These are phyloP conservation scores for Marvania coccoides DNA, from an alignment of 139 green algal genomes.

Conservation along the genomic window DNA sequence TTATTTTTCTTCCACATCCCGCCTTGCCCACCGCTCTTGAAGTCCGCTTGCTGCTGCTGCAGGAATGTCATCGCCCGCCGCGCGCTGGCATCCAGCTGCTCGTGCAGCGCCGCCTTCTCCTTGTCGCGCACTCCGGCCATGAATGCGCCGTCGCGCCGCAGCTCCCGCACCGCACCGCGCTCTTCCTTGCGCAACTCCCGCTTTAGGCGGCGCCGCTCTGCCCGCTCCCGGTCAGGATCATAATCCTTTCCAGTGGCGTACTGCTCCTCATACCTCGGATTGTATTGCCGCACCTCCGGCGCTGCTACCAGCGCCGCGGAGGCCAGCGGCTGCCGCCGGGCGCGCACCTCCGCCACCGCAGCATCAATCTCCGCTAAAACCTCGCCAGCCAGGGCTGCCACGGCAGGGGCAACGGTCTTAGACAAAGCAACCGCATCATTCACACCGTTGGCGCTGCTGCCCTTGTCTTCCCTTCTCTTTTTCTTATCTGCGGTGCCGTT, in stretches of 20 bases:
- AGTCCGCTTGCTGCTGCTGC: conserved; percentile 71
- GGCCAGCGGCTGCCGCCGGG: conserved; percentile 16
- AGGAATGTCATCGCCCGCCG: conserved; percentile 52
- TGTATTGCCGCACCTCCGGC: conserved; percentile 46
- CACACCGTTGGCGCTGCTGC: not conserved
- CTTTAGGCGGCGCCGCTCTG: conserved; percentile 56
- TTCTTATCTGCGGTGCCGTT: not conserved
- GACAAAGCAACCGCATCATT: not conserved
- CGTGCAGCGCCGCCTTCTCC: conserved; percentile 26
- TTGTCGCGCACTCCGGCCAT: conserved; percentile 48
- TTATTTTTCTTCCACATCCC: conserved; percentile 81
- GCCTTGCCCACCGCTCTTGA: conserved; percentile 76
- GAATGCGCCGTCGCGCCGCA: conserved; percentile 79
- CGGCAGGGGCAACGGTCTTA: not conserved
- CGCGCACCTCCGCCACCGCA: conserved; percentile 1
- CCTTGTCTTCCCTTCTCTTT: not conserved
- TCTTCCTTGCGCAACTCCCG: conserved; percentile 55
- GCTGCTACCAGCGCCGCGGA: conserved; percentile 19
- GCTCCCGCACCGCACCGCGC: conserved; percentile 75
- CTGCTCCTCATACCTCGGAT: conserved; percentile 87
- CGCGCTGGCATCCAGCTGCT: conserved; percentile 22
- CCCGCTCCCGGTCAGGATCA: conserved; percentile 69
- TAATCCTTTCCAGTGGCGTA: conserved; percentile 61
- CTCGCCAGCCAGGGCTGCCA: conserved; percentile 29
- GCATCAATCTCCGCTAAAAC: conserved; percentile 1